Evolutionary conservation across 2,329 filamentous ascomycete species (phyloP).

Genomic region (Monosporascus sp.): DNA sequence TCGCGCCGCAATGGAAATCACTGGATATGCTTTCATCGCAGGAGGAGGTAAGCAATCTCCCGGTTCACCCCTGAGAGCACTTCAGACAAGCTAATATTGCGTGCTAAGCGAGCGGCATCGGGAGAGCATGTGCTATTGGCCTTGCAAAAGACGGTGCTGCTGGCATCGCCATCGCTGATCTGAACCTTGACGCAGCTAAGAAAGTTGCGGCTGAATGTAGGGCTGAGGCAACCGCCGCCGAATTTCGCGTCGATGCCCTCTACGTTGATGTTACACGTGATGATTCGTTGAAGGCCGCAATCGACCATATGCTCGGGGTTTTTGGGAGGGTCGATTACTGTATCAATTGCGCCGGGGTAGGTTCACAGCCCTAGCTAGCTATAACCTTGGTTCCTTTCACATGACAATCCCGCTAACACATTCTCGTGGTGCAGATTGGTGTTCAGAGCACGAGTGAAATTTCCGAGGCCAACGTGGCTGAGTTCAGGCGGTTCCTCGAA

Average conservation of each 20-base stretch:
- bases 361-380: neutral
- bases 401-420: no score
- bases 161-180: neutral
- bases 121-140: neutral
- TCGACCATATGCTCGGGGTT: neutral
- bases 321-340: neutral
- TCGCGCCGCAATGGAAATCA: conserved; percentile 1
- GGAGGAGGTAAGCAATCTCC: conserved; percentile 1
- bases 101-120: neutral
- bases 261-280: neutral
- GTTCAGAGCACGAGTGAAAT: neutral
- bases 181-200: neutral
- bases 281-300: neutral
- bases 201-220: neutral
- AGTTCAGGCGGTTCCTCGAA: neutral
- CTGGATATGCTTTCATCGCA: conserved; percentile 1
- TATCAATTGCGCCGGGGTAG: neutral
- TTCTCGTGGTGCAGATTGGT: neutral
- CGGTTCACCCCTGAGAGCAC: neutral
- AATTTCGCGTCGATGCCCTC: neutral
- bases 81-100: neutral
- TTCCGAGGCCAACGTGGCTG: neutral
- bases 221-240: neutral
- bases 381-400: no score
- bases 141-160: neutral